A percentile compares a stretch with the other conserved stretches of the same genome.
Conservation (phyloP, 2,329 filamentous ascomycete species). For the Pseudogymnoascus sp. region DNA sequence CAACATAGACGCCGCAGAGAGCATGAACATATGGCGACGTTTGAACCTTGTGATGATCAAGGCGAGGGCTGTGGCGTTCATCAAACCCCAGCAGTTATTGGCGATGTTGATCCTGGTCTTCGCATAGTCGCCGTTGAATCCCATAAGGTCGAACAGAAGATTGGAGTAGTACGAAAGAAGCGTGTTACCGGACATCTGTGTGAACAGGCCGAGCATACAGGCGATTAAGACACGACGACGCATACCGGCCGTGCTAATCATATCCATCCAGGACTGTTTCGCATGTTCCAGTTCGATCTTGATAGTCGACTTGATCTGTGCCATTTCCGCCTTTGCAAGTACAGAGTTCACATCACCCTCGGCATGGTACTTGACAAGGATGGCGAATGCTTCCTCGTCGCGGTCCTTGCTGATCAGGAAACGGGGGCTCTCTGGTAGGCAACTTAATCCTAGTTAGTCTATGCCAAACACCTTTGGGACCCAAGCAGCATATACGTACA, state of each 20-base stretch:
- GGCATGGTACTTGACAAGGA: conserved; percentile 44
- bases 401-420: conserved; percentile 51
- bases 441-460: conserved; percentile 17
- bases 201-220: conserved; percentile 44
- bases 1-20: conserved; percentile 47
- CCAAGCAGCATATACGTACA: conserved; percentile 15
- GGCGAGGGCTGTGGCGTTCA: conserved; percentile 36
- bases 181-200: conserved; percentile 45
- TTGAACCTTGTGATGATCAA: conserved; percentile 37
- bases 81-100: conserved; percentile 38
- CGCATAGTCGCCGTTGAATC: conserved; percentile 33
- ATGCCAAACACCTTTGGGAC: neutral
- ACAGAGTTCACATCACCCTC: conserved; percentile 44
- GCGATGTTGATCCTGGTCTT: conserved; percentile 43
- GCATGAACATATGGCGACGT: conserved; percentile 44
- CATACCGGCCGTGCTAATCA: conserved; percentile 44
- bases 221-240: conserved; percentile 42
- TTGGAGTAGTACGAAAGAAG: conserved; percentile 42
- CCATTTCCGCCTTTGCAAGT: conserved; percentile 52
- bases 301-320: conserved; percentile 52
- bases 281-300: conserved; percentile 46
- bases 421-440: conserved; percentile 49
- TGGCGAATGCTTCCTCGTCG: conserved; percentile 49
- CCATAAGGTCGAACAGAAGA: conserved; percentile 40
- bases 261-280: conserved; percentile 45